Evolutionary conservation across 345 rosid genomes (phyloP), one percentile per base, ranked within the genome.

Genomic region (Reutealis trisperma): DNA sequence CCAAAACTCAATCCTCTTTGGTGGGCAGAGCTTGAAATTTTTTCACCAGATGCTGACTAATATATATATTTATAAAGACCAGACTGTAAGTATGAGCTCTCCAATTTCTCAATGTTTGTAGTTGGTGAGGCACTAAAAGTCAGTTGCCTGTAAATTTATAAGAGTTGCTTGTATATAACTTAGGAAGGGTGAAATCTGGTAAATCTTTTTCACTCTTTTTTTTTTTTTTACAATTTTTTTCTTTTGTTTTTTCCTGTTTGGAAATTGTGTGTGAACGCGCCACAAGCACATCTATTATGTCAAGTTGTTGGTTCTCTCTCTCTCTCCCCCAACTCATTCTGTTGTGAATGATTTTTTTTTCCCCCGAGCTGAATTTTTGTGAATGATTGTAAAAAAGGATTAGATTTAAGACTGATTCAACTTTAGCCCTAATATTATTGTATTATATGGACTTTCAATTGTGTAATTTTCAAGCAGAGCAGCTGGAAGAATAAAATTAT

Each of bases 1-100:
- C 98, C 98, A 25, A 90, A 91, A 85, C 62, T 80, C 55, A 94
- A 97, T 75, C 94, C 97, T 68, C 88, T 89, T 64, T 96, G 97
- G 99, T 94, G 99, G 97, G 97, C 97, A 32, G 97, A 96, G 76
- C 93, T 96, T 68, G 98, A 94, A 86, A 91, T 96, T 75, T 74
- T 88, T 86, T 87, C 99, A 32, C 71, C 86, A 4, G 90, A 88
- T 66, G 81, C 80, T 72, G 82, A 79, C 67, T 85, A 82, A 87
- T 73, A 59, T 65, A 67, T 73, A 27, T 37, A 63, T 32, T 3
- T 71, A 47, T 47, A 47, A 25, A 42, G 55, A 75, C 18, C 45
- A 24, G 66, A 42, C 8, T 75, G 78, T 22, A 75, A 75, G 63
- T 65, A 75, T 65, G 54, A 37, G 63, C 71, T 30, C 41, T 37